Evolutionary conservation across 2,329 filamentous ascomycete species (phyloP).

Genomic region (Zymoseptoria crescenta): DNA sequence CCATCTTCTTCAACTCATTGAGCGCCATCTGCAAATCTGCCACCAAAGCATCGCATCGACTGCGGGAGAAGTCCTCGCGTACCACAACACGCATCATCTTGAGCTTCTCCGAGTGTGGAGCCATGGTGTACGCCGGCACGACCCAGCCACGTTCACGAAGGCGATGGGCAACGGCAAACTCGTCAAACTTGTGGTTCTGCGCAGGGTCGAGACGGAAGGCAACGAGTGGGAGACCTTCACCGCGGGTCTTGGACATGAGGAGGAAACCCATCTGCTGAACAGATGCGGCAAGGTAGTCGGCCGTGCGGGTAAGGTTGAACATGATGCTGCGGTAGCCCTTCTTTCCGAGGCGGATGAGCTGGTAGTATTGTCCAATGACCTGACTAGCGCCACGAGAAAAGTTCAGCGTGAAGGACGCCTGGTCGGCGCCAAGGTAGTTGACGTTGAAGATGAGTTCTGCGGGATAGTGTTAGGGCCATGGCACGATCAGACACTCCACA

Average conservation of each 20-base stretch:
- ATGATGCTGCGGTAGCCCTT: conserved; percentile 88
- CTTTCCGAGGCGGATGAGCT: conserved; percentile 90
- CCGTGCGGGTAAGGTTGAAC: conserved; percentile 82
- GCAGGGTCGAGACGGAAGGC: conserved; percentile 69
- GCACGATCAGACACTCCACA: background rate
- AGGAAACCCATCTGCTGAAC: conserved; percentile 72
- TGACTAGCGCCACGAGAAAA: conserved; percentile 94
- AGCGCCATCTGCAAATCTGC: conserved; percentile 71
- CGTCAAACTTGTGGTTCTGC: conserved; percentile 47
- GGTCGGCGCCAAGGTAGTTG: conserved; percentile 94
- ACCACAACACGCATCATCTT: conserved; percentile 92
- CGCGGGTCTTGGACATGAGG: conserved; percentile 75
- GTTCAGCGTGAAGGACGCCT: conserved; percentile 93
- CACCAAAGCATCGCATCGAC: conserved; percentile 70
- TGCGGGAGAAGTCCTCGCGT: conserved; percentile 81
- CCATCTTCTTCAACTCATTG: conserved; percentile 63
- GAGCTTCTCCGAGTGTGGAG: conserved; percentile 70
- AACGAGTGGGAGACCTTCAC: conserved; percentile 77
- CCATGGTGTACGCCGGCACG: conserved; percentile 95
- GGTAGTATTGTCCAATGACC: conserved; percentile 95
- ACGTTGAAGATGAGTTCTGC: conserved; percentile 93
- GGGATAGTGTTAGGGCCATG: background rate
- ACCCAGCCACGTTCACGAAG: conserved; percentile 85
- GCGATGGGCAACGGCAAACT: conserved; percentile 62
- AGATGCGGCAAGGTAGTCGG: conserved; percentile 73